Conservation (phyloP, 169 alveolate species). For the Fabrea salina region DNA sequence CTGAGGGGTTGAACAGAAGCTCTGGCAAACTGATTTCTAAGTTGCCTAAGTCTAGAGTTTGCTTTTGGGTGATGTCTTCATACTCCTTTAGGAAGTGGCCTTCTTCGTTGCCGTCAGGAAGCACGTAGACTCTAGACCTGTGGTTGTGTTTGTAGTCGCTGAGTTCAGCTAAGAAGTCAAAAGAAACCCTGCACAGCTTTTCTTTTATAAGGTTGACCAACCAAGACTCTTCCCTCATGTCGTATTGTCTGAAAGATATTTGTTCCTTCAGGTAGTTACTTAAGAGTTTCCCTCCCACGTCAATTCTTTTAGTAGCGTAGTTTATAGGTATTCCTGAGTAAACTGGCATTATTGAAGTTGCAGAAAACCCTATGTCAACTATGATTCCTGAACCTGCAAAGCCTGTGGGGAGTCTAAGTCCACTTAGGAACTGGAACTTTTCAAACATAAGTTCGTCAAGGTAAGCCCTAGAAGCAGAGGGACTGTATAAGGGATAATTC, state of each 20-base stretch:
- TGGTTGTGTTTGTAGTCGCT: conserved; percentile 25
- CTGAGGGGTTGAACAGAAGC: conserved; percentile 69
- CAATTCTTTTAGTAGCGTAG: conserved; percentile 63
- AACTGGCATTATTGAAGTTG: conserved; percentile 66
- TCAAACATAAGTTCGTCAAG: conserved; percentile 70
- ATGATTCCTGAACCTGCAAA: conserved; percentile 43
- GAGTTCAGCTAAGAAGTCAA: conserved; percentile 49
- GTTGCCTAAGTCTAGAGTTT: conserved; percentile 50
- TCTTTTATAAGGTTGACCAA: conserved; percentile 67
- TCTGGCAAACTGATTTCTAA: conserved; percentile 70
- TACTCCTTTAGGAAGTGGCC: conserved; percentile 19
- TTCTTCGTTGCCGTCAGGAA: conserved; percentile 53
- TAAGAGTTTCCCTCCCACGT: conserved; percentile 75
- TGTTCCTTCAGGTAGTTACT: conserved; percentile 67
- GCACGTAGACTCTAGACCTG: conserved; percentile 35
- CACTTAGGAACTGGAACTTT: conserved; percentile 55
- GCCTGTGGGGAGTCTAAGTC: conserved; percentile 40
- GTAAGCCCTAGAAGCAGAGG: conserved; percentile 55
- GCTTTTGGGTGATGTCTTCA: conserved; percentile 33
- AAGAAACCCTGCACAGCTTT: conserved; percentile 59
- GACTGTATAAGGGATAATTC: conserved; percentile 61
- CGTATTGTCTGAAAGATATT: conserved; percentile 55
- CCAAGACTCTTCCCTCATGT: conserved; percentile 64
- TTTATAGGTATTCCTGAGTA: conserved; percentile 56
- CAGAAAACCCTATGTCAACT: conserved; percentile 69